These are phyloP conservation scores for Rhynchospora tenuis DNA, from an alignment of 176 grass and related monocot species.

Conservation along the genomic window DNA sequence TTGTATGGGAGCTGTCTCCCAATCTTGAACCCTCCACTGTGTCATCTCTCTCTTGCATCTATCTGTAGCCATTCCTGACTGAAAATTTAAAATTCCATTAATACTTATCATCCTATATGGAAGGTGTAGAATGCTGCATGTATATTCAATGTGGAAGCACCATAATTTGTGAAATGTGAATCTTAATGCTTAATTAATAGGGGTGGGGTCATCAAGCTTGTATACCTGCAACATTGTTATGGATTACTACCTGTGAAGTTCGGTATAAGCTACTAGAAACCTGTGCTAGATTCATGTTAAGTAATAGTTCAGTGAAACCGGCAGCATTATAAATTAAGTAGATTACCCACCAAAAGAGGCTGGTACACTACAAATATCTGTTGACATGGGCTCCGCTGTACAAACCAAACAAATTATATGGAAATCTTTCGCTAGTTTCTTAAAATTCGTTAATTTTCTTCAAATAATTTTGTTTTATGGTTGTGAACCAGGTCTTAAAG, in stretches of 20 bases:
- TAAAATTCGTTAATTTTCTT: neutral
- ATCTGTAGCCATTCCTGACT: too few relatives aligned
- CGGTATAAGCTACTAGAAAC: neutral
- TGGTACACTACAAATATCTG: neutral
- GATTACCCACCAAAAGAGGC: neutral
- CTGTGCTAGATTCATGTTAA: neutral
- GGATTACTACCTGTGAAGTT: neutral
- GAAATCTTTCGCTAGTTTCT: constrained; percentile 7
- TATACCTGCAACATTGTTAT: neutral
- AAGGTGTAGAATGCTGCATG: too few relatives aligned
- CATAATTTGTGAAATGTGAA: too few relatives aligned
- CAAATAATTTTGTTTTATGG: neutral
- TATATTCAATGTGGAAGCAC: too few relatives aligned
- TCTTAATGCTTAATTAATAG: neutral
- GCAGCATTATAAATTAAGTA: neutral
- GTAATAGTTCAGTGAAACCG: too few relatives aligned
- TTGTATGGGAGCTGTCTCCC: too few relatives aligned
- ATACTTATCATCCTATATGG: too few relatives aligned
- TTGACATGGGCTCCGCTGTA: neutral
- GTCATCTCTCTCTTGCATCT: too few relatives aligned
- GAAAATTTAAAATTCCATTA: too few relatives aligned
- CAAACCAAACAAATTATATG: constrained; percentile 8
- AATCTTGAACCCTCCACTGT: too few relatives aligned
- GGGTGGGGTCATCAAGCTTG: neutral
- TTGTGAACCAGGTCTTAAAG: constrained; percentile 73